Evolutionary conservation across 495 filamentous ascomycete species (phyloP).

Genomic region (Wilcoxina mikolae): DNA sequence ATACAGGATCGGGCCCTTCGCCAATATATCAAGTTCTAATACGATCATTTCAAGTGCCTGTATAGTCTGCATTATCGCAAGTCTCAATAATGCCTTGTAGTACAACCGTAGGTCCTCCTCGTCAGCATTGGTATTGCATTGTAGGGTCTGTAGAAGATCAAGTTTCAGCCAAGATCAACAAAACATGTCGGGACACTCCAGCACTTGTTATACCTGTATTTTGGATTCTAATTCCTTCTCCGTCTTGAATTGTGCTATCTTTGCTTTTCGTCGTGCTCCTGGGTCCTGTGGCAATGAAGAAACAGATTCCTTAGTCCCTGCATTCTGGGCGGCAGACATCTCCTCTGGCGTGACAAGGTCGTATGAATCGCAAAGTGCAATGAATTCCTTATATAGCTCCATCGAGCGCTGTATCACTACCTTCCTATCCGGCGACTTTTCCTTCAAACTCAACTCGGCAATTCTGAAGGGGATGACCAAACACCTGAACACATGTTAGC

Average conservation of each 20-base stretch:
- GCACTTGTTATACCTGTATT: conserved; percentile 43
- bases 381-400: conserved; percentile 57
- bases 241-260: conserved; percentile 69
- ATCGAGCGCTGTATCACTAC: conserved; percentile 45
- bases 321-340: conserved; percentile 47
- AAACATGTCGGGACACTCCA: neutral
- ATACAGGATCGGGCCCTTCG: conserved; percentile 47
- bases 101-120: conserved; percentile 65
- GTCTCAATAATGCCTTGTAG: conserved; percentile 56
- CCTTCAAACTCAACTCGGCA: conserved; percentile 49
- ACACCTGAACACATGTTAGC: conserved; percentile 37
- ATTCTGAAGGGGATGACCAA: conserved; percentile 52
- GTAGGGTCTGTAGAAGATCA: neutral
- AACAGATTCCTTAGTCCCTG: neutral
- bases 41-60: conserved; percentile 69
- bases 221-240: conserved; percentile 79
- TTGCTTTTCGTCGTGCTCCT: conserved; percentile 55
- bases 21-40: conserved; percentile 69
- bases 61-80: conserved; percentile 65
- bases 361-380: conserved; percentile 64
- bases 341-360: conserved; percentile 52
- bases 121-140: conserved; percentile 36
- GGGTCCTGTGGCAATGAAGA: conserved; percentile 42
- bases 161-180: neutral
- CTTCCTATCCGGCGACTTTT: conserved; percentile 46